Evolutionary conservation across 495 filamentous ascomycete genomes (phyloP).

Genomic region (Tuber magnatum): DNA sequence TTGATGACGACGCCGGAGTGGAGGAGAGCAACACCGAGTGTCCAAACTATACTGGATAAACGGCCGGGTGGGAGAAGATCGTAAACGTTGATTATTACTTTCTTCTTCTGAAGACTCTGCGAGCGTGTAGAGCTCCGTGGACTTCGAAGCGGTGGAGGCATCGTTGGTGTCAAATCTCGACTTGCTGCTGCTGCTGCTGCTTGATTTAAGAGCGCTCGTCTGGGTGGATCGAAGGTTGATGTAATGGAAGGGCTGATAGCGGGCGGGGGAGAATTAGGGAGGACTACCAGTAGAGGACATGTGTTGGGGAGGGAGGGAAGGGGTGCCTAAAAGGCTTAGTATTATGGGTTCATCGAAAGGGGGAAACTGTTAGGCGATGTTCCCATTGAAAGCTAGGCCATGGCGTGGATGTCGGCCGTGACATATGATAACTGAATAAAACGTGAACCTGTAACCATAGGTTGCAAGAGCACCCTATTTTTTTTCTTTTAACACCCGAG

Average conservation of each 20-base stretch:
- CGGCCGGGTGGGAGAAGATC: slow-evolving; percentile 67
- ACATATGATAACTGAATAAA: background rate
- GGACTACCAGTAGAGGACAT: background rate
- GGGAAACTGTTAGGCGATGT: background rate
- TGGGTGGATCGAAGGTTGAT: background rate
- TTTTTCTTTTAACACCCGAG: background rate
- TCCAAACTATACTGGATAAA: slow-evolving; percentile 63
- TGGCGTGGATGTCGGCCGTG: background rate
- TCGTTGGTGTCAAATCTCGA: slow-evolving; percentile 34
- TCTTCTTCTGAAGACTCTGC: slow-evolving; percentile 59
- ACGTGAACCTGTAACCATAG: background rate
- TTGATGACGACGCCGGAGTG: slow-evolving; percentile 75
- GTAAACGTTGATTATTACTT: slow-evolving; percentile 72
- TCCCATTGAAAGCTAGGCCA: background rate
- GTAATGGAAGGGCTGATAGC: background rate
- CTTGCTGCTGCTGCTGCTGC: background rate
- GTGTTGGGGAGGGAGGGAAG: background rate
- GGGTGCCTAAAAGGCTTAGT: background rate
- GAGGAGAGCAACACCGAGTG: slow-evolving; percentile 61
- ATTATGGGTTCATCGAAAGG: background rate
- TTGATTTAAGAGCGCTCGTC: background rate
- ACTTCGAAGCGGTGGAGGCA: slow-evolving; percentile 26
- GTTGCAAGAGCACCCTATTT: background rate
- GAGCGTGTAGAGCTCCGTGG: slow-evolving; percentile 22
- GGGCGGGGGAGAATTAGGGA: slow-evolving; percentile 3